Conservation (phyloP, 208 protist genomes). For the Wallacemonas sp. region DNA sequence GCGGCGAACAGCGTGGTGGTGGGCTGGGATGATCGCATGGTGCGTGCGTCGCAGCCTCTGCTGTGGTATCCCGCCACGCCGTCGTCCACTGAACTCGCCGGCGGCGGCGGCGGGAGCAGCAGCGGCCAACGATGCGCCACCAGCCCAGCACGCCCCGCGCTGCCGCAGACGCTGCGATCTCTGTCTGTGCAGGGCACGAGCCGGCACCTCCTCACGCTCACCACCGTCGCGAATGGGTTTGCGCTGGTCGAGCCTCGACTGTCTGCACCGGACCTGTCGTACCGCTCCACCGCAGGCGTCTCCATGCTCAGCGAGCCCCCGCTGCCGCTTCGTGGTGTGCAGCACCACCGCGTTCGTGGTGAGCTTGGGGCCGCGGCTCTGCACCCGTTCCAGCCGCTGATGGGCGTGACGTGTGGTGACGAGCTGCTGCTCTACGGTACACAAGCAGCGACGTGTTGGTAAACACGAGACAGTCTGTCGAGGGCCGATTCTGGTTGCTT, state of each 20-base stretch:
- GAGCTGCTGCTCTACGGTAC: conserved; percentile 30
- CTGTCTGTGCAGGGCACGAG: conserved; percentile 56
- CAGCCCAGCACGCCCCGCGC: no score
- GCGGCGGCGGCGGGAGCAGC: conserved; percentile 7
- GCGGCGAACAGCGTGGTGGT: conserved; percentile 18
- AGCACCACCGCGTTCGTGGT: conserved; percentile 21
- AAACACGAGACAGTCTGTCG: no score
- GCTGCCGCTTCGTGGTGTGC: background rate
- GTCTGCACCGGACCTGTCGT: background rate
- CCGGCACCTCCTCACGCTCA: conserved; percentile 46
- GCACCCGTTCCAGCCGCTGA: conserved; percentile 36
- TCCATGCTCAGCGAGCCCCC: background rate
- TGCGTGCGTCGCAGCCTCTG: conserved; percentile 24
- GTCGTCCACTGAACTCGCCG: conserved; percentile 4
- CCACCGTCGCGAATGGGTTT: conserved; percentile 47
- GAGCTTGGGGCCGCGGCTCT: conserved; percentile 23
- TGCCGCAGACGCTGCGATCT: conserved; percentile 18
- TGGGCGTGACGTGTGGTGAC: conserved; percentile 29
- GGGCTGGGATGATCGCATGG: conserved; percentile 44
- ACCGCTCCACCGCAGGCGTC: background rate
- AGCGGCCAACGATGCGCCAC: conserved; percentile 14
- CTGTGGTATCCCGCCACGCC: conserved; percentile 12
- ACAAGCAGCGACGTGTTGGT: conserved; percentile 3
- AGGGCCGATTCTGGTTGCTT: no score
- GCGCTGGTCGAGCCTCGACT: conserved; percentile 26